Base-by-base conservation (phyloP, 805 yeast species). In the Zygosaccharomyces siamensis region DNA sequence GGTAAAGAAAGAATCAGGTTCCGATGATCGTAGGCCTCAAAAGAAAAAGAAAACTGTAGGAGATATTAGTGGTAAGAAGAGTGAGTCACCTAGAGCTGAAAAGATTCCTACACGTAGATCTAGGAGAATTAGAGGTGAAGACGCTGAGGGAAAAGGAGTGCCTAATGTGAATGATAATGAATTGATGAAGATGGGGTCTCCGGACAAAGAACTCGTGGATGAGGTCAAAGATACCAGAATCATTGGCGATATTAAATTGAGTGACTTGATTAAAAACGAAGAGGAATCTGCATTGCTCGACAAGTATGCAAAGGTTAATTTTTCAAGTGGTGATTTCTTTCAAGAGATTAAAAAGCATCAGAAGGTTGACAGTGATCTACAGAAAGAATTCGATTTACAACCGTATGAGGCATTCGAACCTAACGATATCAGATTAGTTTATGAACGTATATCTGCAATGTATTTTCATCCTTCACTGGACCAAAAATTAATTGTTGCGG, bases 291-390 rank as follows among this genome's bases (percentile, higher is more conserved):
- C 59, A 20, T 46, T 66, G 16, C 47, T 70, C 45, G 53, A 56
- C 3, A 68, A 63, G 35, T 59, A 65, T 37, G 55, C 67, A 20
- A 58, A 58, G 43, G 61, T 54, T 20, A 60, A 61, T 12, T 73
- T 83, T 49, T 81, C 88, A 0, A 75, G 83, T 42, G 90, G 89
- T 3, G 93, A 85, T 63, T 83, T 83, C 61, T 84, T 78, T 55
- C 81, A 81, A 18, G 71, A 75, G 21, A 70, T 81, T 12, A 66
- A 71, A 18, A 68, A 72, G 47, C 64, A 64, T 41, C 71, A 67
- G 28, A 58, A 67, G 18, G 44, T 41, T 23, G 44, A 41, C 16
- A 30, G 28, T 28, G 36, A 41, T 30, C 60, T 78, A 18, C 71
- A 95, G 43, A 71, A 77, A 32, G 83, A 79, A 46, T 72, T 89